Base-by-base conservation (phyloP, 805 yeast genomes). In the Ogataea paraovalis region DNA sequence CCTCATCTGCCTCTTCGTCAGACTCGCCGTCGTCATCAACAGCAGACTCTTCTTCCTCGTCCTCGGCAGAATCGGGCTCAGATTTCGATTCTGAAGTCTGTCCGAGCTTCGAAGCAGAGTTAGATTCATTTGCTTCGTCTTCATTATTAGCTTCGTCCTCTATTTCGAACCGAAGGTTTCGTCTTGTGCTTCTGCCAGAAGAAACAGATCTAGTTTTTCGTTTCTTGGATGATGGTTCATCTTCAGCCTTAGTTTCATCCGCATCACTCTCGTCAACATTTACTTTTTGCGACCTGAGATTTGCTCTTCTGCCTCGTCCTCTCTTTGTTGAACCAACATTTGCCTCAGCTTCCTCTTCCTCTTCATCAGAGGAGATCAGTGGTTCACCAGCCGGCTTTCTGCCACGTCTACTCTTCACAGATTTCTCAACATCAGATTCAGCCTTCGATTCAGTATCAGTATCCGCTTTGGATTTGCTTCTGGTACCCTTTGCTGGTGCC, bases 91-190 rank as follows among this genome's bases (percentile, higher is more conserved):
- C 49, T 38, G 22, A 47, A 13, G 44, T 49, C 23, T 23, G 39
- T 4, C 39, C 50, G 9, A 34, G 38, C 38, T 34, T 34, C 5
- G 19, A 7, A 7, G 21, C 38, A 4, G 38, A 18, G 19, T 16
- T 18, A 18, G 38, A 34, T n/a, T 34, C 38, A 16, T n/a, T 34
- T 47, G 36, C 34, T 4, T 20, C 45, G 18, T 39, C 50, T 21
- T 41, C 38, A 41, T 41, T 44, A 39, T 46, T 48, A 0, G 45
- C 49, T 38, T 47, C 57, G 34, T 51, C 46, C 36, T 49, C 51
- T 16, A 51, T 47, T 32, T 51, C 51, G 21, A 40, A 36, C n/a
- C 45, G 43, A 42, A 57, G 43, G 30, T 54, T 56, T 32, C 60
- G 43, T 42, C 56, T 46, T 6, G 57, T 48, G 39, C 52, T 51